Base-by-base conservation (phyloP, 1,284 basidiomycete genomes). In the Agaricales sp. region DNA sequence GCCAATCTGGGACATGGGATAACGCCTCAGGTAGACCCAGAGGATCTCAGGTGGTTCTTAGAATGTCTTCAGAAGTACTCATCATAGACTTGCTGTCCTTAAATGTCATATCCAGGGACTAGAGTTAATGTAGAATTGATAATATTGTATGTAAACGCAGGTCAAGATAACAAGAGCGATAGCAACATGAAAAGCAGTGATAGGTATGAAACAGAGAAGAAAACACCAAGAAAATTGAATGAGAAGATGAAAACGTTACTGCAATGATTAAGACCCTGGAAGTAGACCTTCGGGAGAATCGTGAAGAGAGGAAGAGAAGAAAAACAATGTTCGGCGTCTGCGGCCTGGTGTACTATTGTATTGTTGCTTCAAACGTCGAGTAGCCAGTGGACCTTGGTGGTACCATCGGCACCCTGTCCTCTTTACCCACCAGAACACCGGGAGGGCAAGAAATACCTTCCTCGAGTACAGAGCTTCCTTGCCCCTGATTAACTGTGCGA, bases 1-100 rank as follows among this genome's bases (percentile, higher is more conserved):
- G 89, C 89, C 21, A 99, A 99, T 67, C 70, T 99, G 25, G 96
- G 96, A 1, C 96, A 99, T 65, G 95, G 95, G 2, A 96, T 99
- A 58, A 94, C 91, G 8, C 92, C 92, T n/a, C 86, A 81, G n/a
- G 92, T 96, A 16, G 82, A 94, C 62, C 87, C 92, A 24, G 91
- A 94, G 52, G 90, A 94, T 65, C 72, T 94, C 66, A 73, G 75
- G 48, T 94, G 82, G 79, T 95, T 94, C 73, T 78, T 95, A 54
- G 78, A 95, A 65, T 92, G 91, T 60, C 80, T 95, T 38, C 88
- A 91, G 63, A 92, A 87, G 64, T 90, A 93, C 61, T 91, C 80
- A 1, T 60, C 61, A 26, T 57, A 52, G 50, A 57, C 51, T 47
- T 48, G 51, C 38, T 50, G 44, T 16, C 48, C 46, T 55, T 16